Conservation (phyloP, 225 moss, liverwort and hornwort genomes). For the Neckera pumila region DNA sequence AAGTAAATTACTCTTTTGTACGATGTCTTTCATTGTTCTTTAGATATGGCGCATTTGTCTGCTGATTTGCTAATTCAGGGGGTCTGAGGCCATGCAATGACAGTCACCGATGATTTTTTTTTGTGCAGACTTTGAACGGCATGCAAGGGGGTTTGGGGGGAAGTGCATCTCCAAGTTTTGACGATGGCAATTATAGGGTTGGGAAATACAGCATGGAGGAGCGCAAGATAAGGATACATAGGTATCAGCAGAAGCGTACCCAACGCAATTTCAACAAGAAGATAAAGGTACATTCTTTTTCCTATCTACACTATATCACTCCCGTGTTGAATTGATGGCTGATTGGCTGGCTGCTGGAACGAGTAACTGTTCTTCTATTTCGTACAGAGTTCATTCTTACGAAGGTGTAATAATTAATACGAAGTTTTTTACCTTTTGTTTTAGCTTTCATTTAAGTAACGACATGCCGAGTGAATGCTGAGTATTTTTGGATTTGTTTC, state of each 20-base stretch:
- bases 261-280: conserved; percentile 98
- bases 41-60: neutral
- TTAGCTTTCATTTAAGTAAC: neutral
- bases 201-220: conserved; percentile 89
- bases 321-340: neutral
- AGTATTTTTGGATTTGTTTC: neutral
- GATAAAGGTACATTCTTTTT: conserved; percentile 50
- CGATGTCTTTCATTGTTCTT: neutral
- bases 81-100: neutral
- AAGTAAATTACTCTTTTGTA: neutral
- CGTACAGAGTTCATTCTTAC: neutral
- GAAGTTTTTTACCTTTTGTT: neutral
- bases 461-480: neutral
- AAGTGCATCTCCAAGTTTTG: conserved; percentile 65
- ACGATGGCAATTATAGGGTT: conserved; percentile 83
- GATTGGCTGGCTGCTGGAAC: neutral
- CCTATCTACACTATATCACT: neutral
- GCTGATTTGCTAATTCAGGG: neutral
- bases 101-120: neutral
- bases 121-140: conserved; percentile 61
- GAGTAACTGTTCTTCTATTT: neutral
- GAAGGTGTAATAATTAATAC: neutral
- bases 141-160: conserved; percentile 55
- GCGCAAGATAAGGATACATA: conserved; percentile 86
- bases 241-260: conserved; percentile 92